Base-by-base conservation (phyloP, 805 yeast species). In the Priceomyces medius region DNA sequence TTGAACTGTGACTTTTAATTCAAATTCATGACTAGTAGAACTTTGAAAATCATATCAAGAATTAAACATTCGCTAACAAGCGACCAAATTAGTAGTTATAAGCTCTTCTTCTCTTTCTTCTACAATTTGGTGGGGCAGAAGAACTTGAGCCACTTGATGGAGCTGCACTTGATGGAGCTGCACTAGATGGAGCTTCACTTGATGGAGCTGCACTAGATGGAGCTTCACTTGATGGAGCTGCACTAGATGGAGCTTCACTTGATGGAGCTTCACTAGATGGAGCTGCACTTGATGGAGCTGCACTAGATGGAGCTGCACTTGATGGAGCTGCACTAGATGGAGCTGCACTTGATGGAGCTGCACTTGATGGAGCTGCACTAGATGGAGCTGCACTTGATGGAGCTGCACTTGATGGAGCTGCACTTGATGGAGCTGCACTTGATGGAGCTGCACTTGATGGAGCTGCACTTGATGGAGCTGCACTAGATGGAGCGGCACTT, bases 381-480 rank as follows among this genome's bases (percentile, higher is more conserved):
- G 19, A 12, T 12, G 35, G 10, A 8, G 24, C 36, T 10, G 26
- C 17, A 7, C 20, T 10, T 18, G 39, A 24, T 12, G 35, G 31
- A 24, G 63, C 58, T 29, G 65, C 24, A 21, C 24, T 21, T 7
- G 24, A 21, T 7, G 24, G 8, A 21, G 14, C 29, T 12, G 29
- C 9, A 14, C 29, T 26, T 5, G 29, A 10, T 12, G 29, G 14
- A 26, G 29, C 29, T 7, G 24, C 24, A 21, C 24, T 21, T 7
- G 24, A 21, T 7, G 24, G 8, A 21, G 24, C 24, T 21, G 24
- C 24, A 21, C 24, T 21, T 7, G 24, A 21, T 7, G 24, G 6
- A 21, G 24, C 29, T 12, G 29, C 29, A 14, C 29, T 26, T n/a
- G 29, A 19, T 7, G 23, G 4, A 13, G 29, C 35, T 20, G 29